A percentile compares a stretch with the other conserved stretches of the same genome.
phyloP scores from a whole-genome alignment of 106 monocot genomes.

The Phalaenopsis aphrodite region DNA sequence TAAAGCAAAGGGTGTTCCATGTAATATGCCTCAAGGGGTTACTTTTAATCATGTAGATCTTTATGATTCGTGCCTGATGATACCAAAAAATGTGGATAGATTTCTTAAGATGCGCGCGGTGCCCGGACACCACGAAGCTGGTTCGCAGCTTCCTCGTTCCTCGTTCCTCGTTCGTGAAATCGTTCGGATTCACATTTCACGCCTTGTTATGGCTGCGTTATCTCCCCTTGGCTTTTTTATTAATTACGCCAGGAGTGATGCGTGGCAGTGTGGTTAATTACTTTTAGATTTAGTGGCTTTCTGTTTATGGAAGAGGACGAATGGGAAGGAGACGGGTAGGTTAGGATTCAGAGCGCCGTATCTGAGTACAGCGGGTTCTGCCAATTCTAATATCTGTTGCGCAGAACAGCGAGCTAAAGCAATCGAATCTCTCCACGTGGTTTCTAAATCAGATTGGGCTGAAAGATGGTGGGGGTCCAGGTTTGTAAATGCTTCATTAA shows the following conservation, averaged over 20 bases:
- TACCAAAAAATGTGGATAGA: background rate
- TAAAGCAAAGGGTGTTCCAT: too few species aligned
- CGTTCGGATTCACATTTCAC: slow-evolving; percentile 4
- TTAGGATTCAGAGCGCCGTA: background rate
- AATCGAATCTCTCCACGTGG: too few species aligned
- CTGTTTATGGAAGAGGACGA: background rate
- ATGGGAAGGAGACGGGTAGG: background rate
- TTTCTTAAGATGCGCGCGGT: background rate
- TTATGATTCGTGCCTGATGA: background rate
- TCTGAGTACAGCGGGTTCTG: background rate
- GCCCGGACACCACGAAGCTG: background rate
- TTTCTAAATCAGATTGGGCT: too few species aligned
- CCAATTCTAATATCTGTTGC: too few species aligned
- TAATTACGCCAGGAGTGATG: background rate
- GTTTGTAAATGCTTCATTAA: too few species aligned
- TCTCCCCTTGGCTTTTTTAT: background rate
- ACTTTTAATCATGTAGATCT: background rate
- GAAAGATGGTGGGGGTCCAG: too few species aligned
- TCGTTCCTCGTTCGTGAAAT: slow-evolving; percentile 4
- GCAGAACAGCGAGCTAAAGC: too few species aligned
- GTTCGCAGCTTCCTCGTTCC: slow-evolving; percentile 5
- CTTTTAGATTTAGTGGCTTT: background rate
- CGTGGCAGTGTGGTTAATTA: background rate
- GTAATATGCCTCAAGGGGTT: too few species aligned
- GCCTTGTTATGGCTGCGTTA: background rate